Percentiles rank a stretch among this genome's conserved stretches.
Conservation (phyloP, 2,329 filamentous ascomycete species). For the Chalaropsis thielavioides region DNA sequence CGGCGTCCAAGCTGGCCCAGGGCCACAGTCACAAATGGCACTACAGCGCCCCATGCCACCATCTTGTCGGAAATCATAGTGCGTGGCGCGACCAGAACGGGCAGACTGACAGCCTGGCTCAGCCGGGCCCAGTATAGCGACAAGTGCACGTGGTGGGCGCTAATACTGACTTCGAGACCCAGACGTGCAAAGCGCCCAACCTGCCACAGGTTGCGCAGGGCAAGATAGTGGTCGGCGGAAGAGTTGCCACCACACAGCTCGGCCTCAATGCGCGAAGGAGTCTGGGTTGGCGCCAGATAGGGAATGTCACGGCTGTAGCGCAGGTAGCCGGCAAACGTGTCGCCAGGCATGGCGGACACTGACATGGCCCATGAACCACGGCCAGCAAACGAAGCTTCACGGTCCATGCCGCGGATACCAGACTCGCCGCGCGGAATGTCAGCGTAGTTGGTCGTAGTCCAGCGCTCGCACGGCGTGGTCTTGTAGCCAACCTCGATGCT, state of each 20-base stretch:
- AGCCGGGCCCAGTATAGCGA: slow-evolving; percentile 35
- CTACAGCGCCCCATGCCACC: slow-evolving; percentile 28
- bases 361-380: slow-evolving; percentile 30
- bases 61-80: slow-evolving; percentile 22
- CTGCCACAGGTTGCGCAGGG: slow-evolving; percentile 31
- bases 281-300: slow-evolving; percentile 21
- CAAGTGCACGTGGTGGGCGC: slow-evolving; percentile 29
- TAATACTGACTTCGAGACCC: slow-evolving; percentile 33
- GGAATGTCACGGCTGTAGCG: slow-evolving; percentile 27
- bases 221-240: slow-evolving; percentile 27
- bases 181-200: slow-evolving; percentile 30
- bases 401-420: slow-evolving; percentile 28
- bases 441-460: slow-evolving; percentile 23
- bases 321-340: slow-evolving; percentile 26
- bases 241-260: slow-evolving; percentile 29
- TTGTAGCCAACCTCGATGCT: slow-evolving; percentile 31
- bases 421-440: slow-evolving; percentile 24
- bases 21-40: slow-evolving; percentile 30
- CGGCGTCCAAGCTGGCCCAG: slow-evolving; percentile 22
- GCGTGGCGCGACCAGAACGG: slow-evolving; percentile 20
- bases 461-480: slow-evolving; percentile 24
- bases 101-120: slow-evolving; percentile 23
- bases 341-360: slow-evolving; percentile 21
- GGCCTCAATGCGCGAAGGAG: slow-evolving; percentile 28
- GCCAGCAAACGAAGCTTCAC: slow-evolving; percentile 22